Evolutionary conservation across 306 rosid species (phyloP), one percentile per base, ranked within the genome.

Genomic region (Betula pendula): DNA sequence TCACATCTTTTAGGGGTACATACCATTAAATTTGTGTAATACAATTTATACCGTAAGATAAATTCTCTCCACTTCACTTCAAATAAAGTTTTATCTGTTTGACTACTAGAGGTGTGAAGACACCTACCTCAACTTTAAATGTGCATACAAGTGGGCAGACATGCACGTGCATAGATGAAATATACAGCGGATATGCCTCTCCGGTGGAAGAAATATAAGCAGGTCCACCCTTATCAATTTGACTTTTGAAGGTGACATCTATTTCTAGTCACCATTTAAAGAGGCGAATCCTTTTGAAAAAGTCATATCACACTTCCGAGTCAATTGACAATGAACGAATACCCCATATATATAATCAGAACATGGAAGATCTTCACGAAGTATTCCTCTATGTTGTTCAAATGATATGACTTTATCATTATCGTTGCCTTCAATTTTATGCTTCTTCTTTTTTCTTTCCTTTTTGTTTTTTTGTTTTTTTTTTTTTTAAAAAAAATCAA

Each of bases 261-360:
- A 11, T 38, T 66, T 22, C 24, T 38, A 38, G 48, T 66, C 27
- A 17, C 24, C 47, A 66, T 66, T 66, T 19, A 17, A 66, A 66
- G 70, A 38, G 48, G 47, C 25, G 48, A 66, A 17, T 66, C 70
- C 27, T 16, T 65, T 66, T 65, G 48, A 65, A 65, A 8, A 65
- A 65, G 70, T 66, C 19, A n/a, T 22, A 38, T 38, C 70, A 66
- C 38, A 17, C 49, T 66, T 66, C 70, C 48, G 3, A 66, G 49
- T 17, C 48, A n/a, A n/a, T 35, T n/a, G 25, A 66, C 22, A 66
- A 38, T 11, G 29, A 66, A 31, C 4, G 70, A 19, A 65, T 35
- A 29, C 44, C 24, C 47, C 45, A 63, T 6, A 33, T 33, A 38
- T 6, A 38, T 35, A 20, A 35, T 19, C 70, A 14, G n/a, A 38